phyloP scores from a whole-genome alignment of 1,139 yeast species.

The Zygotorulaspora mrakii region DNA sequence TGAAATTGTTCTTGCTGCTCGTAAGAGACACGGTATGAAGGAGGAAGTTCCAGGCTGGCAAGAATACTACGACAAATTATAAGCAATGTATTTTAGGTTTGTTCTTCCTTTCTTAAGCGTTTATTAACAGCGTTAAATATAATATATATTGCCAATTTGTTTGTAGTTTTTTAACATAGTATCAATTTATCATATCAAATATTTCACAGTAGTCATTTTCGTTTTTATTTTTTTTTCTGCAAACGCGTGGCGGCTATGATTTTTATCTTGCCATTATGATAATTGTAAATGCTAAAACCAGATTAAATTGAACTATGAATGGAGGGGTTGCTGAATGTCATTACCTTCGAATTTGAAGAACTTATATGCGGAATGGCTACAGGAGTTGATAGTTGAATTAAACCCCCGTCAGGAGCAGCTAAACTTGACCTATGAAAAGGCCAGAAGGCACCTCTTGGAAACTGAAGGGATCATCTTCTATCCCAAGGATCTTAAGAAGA shows the following conservation, averaged over 20 bases:
- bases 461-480: constrained; percentile 21
- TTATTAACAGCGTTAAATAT: constrained; percentile 10
- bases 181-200: constrained; percentile 9
- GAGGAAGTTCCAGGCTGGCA: constrained; percentile 97
- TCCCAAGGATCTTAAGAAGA: constrained; percentile 31
- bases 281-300: too few relatives aligned
- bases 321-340: constrained; percentile 14
- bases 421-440: constrained; percentile 29
- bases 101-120: constrained; percentile 5
- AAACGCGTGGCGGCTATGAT: too few relatives aligned
- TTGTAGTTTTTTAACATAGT: constrained; percentile 15
- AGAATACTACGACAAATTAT: constrained; percentile 99
- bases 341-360: constrained; percentile 27
- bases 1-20: constrained; percentile 80
- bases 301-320: too few relatives aligned
- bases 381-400: constrained; percentile 25
- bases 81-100: constrained; percentile 37
- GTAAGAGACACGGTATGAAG: constrained; percentile 98
- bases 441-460: constrained; percentile 25
- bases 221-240: background rate
- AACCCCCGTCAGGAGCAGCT: constrained; percentile 32
- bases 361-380: constrained; percentile 30
- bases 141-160: constrained; percentile 16
- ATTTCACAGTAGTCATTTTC: constrained; percentile 4
- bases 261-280: too few relatives aligned